Base-by-base conservation (phyloP, 495 filamentous ascomycete species). In the Daldinia concentrica region DNA sequence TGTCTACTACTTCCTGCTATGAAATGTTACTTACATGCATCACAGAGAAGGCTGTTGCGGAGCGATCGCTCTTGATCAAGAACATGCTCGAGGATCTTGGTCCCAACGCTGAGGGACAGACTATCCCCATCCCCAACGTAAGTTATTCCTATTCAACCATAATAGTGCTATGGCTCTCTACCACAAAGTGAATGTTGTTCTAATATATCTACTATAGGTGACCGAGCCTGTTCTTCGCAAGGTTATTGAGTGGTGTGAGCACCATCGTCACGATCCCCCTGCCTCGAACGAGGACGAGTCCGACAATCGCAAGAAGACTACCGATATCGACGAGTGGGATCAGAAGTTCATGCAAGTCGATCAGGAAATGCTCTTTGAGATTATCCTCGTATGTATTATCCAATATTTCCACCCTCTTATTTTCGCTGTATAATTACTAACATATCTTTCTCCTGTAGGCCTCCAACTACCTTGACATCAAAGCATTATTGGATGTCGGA, bases 341-440 rank as follows among this genome's bases (percentile, higher is more conserved):
- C 95, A 98, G 80, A 99, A 99, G 79, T 99, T 98, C 79, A 99
- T 98, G 95, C 95, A 98, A 81, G 95, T 99, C 8, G 95, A 99
- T 77, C 95, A 99, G 78, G 95, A 99, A 82, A 97, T 99, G 95
- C 88, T 99, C 1, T 99, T 99, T 69, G 95, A 99, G 84, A 98
- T 99, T 77, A 99, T 99, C 69, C 85, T 99, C 30, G 94, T 97
- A 88, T 57, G 92, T 88, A 30, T 11, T 30, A 26, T n/a, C 22
- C 17, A n/a, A n/a, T 19, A 17, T 6, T 17, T 14, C 48, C 12
- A 14, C 14, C 15, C n/a, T 24, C 50, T 27, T 1, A 32, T 54
- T 24, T 26, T 37, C 26, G 3, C 12, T 27, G 36, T 45, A 22
- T 26, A 5, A 9, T 66, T 36, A 22, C 62, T 72, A 57, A 76